These are phyloP conservation scores for Theobroma grandiflorum DNA, from an alignment of 441 rosid genomes.

Conservation along the genomic window DNA sequence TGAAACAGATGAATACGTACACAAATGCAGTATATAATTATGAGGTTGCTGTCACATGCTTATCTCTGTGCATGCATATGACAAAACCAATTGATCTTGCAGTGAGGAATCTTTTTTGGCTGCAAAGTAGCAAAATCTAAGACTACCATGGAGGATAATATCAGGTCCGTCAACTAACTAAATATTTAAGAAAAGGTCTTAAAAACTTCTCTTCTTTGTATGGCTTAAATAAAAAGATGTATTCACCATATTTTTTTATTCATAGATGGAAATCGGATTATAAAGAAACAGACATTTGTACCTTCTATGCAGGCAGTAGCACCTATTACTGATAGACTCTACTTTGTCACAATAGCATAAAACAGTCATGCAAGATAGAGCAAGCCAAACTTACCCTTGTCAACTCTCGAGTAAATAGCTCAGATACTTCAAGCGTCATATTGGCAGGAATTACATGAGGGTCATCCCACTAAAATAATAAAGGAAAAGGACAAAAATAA, in stretches of 20 bases:
- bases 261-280: not conserved
- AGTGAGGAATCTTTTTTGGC: not conserved
- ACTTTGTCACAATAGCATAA: not conserved
- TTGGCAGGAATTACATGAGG: slow-evolving; percentile 85
- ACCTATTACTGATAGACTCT: not conserved
- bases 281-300: not conserved
- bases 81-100: not conserved
- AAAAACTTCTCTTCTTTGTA: not conserved
- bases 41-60: not conserved
- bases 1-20: not conserved
- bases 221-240: not conserved
- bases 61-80: not conserved
- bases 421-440: slow-evolving; percentile 92
- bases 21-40: not conserved
- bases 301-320: slow-evolving; percentile 2
- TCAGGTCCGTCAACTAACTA: not conserved
- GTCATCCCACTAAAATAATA: slow-evolving; percentile 85
- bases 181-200: not conserved
- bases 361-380: slow-evolving; percentile 24
- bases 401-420: slow-evolving; percentile 89
- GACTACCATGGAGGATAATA: not conserved
- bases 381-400: slow-evolving; percentile 65
- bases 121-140: not conserved
- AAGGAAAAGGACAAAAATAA: slow-evolving; percentile 27
- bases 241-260: slow-evolving; percentile 6